Conservation (phyloP, 2,329 filamentous ascomycete species). For the Diatrype stigma region DNA sequence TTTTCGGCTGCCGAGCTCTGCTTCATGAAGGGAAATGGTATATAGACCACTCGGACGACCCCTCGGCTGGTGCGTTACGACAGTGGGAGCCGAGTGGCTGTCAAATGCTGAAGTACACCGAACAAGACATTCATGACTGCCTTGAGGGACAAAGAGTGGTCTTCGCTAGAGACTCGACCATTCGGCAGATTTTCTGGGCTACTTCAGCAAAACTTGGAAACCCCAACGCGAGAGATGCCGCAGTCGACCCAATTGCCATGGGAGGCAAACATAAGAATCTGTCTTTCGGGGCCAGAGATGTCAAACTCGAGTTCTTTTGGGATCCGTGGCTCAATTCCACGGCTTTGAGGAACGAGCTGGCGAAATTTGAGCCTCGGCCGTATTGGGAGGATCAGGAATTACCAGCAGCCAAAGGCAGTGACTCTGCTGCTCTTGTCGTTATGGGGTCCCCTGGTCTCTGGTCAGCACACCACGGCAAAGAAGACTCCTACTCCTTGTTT, state of each 20-base stretch:
- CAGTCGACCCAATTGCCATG: slow-evolving; percentile 28
- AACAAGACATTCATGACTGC: slow-evolving; percentile 49
- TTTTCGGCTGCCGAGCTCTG: slow-evolving; percentile 21
- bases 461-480: slow-evolving; percentile 48
- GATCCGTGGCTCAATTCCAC: slow-evolving; percentile 58
- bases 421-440: slow-evolving; percentile 43
- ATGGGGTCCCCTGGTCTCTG: slow-evolving; percentile 52
- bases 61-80: slow-evolving; percentile 25
- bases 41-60: slow-evolving; percentile 4
- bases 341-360: slow-evolving; percentile 35
- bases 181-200: slow-evolving; percentile 58
- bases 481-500: slow-evolving; percentile 39
- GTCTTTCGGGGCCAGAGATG: slow-evolving; percentile 37
- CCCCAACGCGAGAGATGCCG: slow-evolving; percentile 30
- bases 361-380: slow-evolving; percentile 26
- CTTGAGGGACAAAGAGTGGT: slow-evolving; percentile 48
- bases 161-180: slow-evolving; percentile 58
- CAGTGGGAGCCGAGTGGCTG: slow-evolving; percentile 60
- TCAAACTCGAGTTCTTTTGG: slow-evolving; percentile 54
- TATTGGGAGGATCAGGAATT: slow-evolving; percentile 12
- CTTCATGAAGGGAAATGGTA: slow-evolving; percentile 24
- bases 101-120: slow-evolving; percentile 51
- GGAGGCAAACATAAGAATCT: slow-evolving; percentile 41
- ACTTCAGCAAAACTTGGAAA: slow-evolving; percentile 44
- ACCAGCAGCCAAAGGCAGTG: slow-evolving; percentile 14